Evolutionary conservation across 164 flowering plant species (phyloP).

Genomic region (Vitis cinerea): DNA sequence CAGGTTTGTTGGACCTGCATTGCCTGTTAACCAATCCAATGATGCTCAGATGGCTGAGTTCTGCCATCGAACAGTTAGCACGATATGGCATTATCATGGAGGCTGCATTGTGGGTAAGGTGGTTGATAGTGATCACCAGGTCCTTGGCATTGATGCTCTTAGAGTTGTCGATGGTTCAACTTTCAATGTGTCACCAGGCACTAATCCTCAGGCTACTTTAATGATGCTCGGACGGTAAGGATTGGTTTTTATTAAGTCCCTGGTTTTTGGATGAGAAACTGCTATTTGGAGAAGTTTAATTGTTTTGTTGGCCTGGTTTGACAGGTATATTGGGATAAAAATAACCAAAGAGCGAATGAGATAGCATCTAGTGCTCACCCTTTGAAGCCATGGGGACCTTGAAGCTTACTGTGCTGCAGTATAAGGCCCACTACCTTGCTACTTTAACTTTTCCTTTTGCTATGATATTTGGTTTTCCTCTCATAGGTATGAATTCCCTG

Average conservation of each 20-base stretch:
- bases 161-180: conserved; percentile 84
- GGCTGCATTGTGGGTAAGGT: conserved; percentile 84
- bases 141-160: conserved; percentile 57
- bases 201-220: conserved; percentile 90
- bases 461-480: not conserved
- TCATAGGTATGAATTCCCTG: no score
- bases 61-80: conserved; percentile 74
- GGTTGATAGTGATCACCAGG: conserved; percentile 52
- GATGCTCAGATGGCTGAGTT: conserved; percentile 53
- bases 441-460: no score
- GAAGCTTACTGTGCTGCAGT: no score
- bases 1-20: conserved; percentile 58
- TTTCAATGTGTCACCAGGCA: conserved; percentile 74
- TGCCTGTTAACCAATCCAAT: conserved; percentile 47
- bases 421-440: not conserved
- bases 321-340: conserved; percentile 45
- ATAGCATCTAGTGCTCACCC: not conserved
- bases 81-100: conserved; percentile 97
- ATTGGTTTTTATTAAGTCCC: not conserved
- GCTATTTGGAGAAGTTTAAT: not conserved
- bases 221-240: conserved; percentile 87
- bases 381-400: no score
- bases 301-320: not conserved
- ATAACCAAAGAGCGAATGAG: conserved; percentile 24
- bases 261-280: no score